Percentiles rank a stretch among this genome's conserved stretches.
Conservation (phyloP, 257 asterid species). For the Leonotis leonurus region DNA sequence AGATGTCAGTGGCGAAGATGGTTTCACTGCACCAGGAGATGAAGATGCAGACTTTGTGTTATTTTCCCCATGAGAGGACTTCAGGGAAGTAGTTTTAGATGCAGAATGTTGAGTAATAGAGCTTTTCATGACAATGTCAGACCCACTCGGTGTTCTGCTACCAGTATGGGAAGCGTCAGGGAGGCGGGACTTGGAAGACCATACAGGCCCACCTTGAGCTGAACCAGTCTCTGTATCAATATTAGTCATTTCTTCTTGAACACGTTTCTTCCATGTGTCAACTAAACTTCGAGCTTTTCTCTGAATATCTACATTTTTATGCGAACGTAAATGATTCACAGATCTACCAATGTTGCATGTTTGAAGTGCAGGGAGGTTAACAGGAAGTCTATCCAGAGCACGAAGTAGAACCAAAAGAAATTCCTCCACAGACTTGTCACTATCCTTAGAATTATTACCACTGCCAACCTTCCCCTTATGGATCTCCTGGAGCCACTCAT, state of each 20-base stretch:
- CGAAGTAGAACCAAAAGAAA: conserved; percentile 80
- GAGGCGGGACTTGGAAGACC: conserved; percentile 74
- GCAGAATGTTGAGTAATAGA: conserved; percentile 47
- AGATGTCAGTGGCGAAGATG: conserved; percentile 46
- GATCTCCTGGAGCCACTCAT: conserved; percentile 95
- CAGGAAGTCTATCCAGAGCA: conserved; percentile 92
- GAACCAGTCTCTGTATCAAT: conserved; percentile 69
- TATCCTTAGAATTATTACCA: conserved; percentile 35
- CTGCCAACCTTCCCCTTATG: conserved; percentile 69
- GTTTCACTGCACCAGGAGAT: conserved; percentile 55
- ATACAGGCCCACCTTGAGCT: conserved; percentile 37
- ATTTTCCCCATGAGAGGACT: conserved; percentile 59
- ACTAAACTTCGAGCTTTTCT: conserved; percentile 80
- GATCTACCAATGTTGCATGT: conserved; percentile 91
- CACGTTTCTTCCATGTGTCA: conserved; percentile 97
- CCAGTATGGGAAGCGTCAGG: conserved; percentile 61
- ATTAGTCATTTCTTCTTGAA: conserved; percentile 84
- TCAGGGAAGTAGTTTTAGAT: conserved; percentile 47
- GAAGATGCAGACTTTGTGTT: conserved; percentile 50
- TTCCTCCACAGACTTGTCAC: conserved; percentile 69
- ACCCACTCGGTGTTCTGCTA: conserved; percentile 44
- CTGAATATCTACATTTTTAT: conserved; percentile 79
- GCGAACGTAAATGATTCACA: conserved; percentile 81
- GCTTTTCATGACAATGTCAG: conserved; percentile 59
- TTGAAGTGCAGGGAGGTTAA: conserved; percentile 79